Conservation (phyloP, 257 asterid species). For the Scutellaria galericulata region DNA sequence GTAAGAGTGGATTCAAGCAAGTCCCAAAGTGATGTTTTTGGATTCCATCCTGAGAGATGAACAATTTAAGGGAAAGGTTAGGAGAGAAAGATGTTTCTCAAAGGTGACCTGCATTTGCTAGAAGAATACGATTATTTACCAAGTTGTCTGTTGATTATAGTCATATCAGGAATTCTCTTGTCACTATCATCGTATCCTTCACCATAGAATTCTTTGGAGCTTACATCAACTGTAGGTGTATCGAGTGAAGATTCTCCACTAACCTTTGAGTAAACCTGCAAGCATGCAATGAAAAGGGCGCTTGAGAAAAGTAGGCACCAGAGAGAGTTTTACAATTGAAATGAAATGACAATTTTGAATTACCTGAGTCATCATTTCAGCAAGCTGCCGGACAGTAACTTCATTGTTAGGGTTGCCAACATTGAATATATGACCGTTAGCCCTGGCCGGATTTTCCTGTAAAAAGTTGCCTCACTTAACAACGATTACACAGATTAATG, state of each 20-base stretch:
- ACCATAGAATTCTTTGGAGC: constrained; percentile 92
- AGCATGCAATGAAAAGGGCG: constrained; percentile 20
- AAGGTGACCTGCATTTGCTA: too few species aligned
- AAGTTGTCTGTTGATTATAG: constrained; percentile 85
- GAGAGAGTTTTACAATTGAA: not conserved
- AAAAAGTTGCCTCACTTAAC: constrained; percentile 33
- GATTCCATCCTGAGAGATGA: constrained; percentile 62
- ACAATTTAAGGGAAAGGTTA: constrained; percentile 15
- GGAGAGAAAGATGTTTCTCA: not conserved
- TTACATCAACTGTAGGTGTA: constrained; percentile 72
- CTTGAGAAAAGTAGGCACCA: not conserved
- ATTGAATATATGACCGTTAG: constrained; percentile 83
- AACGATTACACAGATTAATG: not conserved
- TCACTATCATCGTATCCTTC: constrained; percentile 98
- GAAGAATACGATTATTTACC: constrained; percentile 49
- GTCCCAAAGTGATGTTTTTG: constrained; percentile 80
- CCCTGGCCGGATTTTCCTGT: constrained; percentile 94
- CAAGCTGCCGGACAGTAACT: constrained; percentile 92
- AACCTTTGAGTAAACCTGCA: constrained; percentile 78
- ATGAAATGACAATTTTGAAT: constrained; percentile 13
- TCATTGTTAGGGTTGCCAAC: constrained; percentile 96
- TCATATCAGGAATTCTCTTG: constrained; percentile 96
- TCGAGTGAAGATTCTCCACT: constrained; percentile 76
- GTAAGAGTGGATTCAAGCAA: constrained; percentile 80
- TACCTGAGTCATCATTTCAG: constrained; percentile 97